phyloP scores from a whole-genome alignment of 2,329 filamentous ascomycete species.

The Aaosphaeria arxii region DNA sequence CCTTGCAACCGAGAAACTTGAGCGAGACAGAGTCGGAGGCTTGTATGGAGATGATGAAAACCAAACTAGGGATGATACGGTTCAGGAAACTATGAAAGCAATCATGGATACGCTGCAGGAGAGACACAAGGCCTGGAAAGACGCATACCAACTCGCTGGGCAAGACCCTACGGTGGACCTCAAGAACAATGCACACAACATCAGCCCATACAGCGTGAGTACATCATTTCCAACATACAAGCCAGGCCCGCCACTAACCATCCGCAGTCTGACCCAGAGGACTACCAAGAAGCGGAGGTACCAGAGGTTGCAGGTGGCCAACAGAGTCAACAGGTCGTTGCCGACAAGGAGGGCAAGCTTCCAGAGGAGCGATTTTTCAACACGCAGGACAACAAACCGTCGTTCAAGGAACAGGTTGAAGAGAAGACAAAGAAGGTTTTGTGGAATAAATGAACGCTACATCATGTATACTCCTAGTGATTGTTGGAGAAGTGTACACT shows the following conservation, averaged over 20 bases:
- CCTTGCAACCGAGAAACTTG: slow-evolving; percentile 71
- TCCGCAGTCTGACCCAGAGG: neutral
- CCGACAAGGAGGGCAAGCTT: neutral
- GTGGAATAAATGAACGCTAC: slow-evolving; percentile 4
- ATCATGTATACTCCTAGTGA: too few species aligned
- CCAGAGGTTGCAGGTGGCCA: neutral
- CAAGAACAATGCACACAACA: slow-evolving; percentile 5
- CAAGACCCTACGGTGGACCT: slow-evolving; percentile 47
- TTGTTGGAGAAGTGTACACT: too few species aligned
- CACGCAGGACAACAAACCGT: neutral
- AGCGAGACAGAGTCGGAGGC: slow-evolving; percentile 65
- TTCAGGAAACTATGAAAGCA: slow-evolving; percentile 71
- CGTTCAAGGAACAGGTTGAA: slow-evolving; percentile 1
- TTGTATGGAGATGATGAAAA: slow-evolving; percentile 73
- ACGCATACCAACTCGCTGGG: slow-evolving; percentile 61
- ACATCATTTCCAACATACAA: slow-evolving; percentile 14
- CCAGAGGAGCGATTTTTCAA: neutral
- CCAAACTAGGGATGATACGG: slow-evolving; percentile 61
- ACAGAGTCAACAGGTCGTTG: neutral
- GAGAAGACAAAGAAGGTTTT: slow-evolving; percentile 4
- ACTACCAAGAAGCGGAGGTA: neutral
- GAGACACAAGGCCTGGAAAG: slow-evolving; percentile 83
- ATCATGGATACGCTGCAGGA: slow-evolving; percentile 87
- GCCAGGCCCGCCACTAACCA: neutral
- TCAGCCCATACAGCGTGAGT: slow-evolving; percentile 19